Evolutionary conservation across 2,329 filamentous ascomycete genomes (phyloP).

Genomic region (Colletotrichum melonis): DNA sequence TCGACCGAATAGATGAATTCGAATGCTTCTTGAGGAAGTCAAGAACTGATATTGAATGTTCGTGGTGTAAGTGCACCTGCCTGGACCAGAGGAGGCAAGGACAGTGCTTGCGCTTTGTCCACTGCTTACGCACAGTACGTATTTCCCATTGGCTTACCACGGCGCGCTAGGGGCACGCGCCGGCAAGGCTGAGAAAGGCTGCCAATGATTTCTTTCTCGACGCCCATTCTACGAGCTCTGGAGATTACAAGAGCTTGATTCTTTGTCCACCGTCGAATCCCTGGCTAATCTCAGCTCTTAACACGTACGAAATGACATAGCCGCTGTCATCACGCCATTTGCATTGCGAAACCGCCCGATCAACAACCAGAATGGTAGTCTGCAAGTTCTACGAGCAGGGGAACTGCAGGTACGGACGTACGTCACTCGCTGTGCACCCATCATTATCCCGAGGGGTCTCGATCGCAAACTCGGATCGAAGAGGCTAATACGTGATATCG

Average conservation of each 20-base stretch:
- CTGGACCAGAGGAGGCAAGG: not conserved
- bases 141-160: not conserved
- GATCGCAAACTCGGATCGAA: not conserved
- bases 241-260: not conserved
- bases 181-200: constrained; percentile 34
- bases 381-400: constrained; percentile 64
- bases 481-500: not conserved
- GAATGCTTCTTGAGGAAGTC: too few relatives aligned
- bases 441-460: not conserved
- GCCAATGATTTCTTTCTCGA: constrained; percentile 21
- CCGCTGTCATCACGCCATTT: not conserved
- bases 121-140: not conserved
- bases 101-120: not conserved
- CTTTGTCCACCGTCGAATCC: not conserved
- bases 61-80: not conserved
- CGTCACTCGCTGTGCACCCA: constrained; percentile 38
- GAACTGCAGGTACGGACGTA: constrained; percentile 64
- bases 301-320: constrained; percentile 24
- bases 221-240: not conserved
- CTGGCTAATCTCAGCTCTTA: not conserved
- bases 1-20: too few relatives aligned
- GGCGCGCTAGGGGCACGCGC: constrained; percentile 6
- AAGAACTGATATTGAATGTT: not conserved
- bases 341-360: not conserved
- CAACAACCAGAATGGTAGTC: constrained; percentile 48